These are phyloP conservation scores for Backusella psychrophila DNA, from an alignment of 192 early-diverging fungal species.

Conservation along the genomic window DNA sequence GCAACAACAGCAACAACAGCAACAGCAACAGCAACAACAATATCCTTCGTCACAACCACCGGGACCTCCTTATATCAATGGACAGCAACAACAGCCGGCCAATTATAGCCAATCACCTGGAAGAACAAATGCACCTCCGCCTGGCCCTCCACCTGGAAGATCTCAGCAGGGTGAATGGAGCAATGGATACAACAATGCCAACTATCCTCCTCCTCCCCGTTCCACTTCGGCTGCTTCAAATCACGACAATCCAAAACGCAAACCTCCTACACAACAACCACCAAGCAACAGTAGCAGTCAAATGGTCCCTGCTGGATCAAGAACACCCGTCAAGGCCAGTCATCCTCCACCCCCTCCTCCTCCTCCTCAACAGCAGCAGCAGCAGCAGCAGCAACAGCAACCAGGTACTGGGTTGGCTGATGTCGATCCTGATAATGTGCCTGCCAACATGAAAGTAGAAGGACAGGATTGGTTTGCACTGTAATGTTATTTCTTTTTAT, in stretches of 20 bases:
- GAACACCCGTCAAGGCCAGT: background rate
- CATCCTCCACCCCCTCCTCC: background rate
- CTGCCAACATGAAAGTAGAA: constrained; percentile 72
- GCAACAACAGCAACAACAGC: background rate
- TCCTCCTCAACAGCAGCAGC: too few species aligned
- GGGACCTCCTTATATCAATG: constrained; percentile 1
- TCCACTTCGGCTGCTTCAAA: background rate
- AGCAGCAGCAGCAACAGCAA: background rate
- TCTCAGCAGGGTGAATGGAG: background rate
- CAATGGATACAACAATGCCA: background rate
- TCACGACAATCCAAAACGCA: constrained; percentile 4
- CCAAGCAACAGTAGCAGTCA: background rate
- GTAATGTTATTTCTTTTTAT: constrained; percentile 23
- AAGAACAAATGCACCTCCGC: background rate
- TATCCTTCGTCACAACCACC: background rate
- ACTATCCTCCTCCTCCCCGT: background rate
- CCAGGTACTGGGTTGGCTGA: constrained; percentile 54
- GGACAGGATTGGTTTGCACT: constrained; percentile 89
- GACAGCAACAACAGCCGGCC: background rate
- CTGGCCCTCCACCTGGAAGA: background rate
- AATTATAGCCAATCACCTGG: constrained; percentile 1
- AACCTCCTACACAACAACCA: constrained; percentile 6
- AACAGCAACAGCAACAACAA: constrained; percentile 37
- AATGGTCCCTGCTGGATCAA: constrained; percentile 6
- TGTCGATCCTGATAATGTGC: constrained; percentile 77